Conservation (phyloP, 352 stramenopile genomes). For the Globisporangium nodosum region DNA sequence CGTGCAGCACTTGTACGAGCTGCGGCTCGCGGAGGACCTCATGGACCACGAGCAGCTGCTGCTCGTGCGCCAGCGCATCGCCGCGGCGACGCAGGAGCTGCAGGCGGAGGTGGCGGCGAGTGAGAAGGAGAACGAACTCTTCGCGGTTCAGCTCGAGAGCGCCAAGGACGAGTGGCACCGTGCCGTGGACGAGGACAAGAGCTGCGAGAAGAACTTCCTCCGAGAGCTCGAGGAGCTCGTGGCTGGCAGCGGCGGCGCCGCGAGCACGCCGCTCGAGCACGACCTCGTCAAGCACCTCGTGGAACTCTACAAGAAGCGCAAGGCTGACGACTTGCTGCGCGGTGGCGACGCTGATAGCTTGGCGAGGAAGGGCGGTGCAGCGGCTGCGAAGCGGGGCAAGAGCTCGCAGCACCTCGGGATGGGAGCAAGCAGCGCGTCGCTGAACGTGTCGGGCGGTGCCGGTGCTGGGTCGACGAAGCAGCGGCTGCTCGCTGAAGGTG, state of each 20-base stretch:
- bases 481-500: conserved; percentile 33
- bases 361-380: conserved; percentile 11
- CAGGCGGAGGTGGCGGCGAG: conserved; percentile 15
- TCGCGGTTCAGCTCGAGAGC: conserved; percentile 38
- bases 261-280: conserved; percentile 54
- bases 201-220: conserved; percentile 50
- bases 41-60: conserved; percentile 48
- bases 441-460: conserved; percentile 7
- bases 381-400: conserved; percentile 17
- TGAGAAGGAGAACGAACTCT: conserved; percentile 43
- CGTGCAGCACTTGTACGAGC: conserved; percentile 68
- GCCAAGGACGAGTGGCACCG: conserved; percentile 64
- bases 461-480: conserved; percentile 22
- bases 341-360: conserved; percentile 5
- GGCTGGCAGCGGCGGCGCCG: conserved; percentile 14
- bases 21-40: conserved; percentile 49
- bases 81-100: conserved; percentile 18
- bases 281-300: conserved; percentile 70
- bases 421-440: conserved; percentile 11
- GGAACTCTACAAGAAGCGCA: conserved; percentile 75
- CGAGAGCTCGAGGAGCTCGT: conserved; percentile 73
- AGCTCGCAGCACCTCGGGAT: conserved; percentile 19
- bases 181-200: conserved; percentile 65
- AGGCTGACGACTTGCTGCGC: conserved; percentile 38
- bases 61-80: conserved; percentile 22